These are phyloP conservation scores for Neolentinus lepideus DNA, from an alignment of 1,284 basidiomycete genomes.

Conservation along the genomic window DNA sequence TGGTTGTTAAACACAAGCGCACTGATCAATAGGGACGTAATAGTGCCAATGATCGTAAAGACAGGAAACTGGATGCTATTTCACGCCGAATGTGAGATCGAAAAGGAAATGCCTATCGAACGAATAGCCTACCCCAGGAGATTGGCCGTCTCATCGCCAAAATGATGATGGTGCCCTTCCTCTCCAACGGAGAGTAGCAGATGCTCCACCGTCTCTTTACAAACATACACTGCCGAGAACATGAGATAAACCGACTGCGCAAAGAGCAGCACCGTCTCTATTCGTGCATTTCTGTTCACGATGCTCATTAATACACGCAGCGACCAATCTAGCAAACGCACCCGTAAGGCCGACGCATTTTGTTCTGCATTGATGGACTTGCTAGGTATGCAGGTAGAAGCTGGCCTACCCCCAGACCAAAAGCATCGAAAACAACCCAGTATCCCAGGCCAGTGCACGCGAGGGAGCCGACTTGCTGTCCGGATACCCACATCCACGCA, in stretches of 20 bases:
- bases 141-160: slow-evolving; percentile 35
- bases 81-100: neutral
- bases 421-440: slow-evolving; percentile 91
- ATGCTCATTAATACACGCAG: neutral
- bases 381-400: slow-evolving; percentile 38
- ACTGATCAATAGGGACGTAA: slow-evolving; percentile 45
- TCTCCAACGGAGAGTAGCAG: slow-evolving; percentile 59
- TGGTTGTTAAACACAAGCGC: slow-evolving; percentile 62
- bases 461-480: slow-evolving; percentile 85
- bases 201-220: slow-evolving; percentile 89
- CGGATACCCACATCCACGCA: slow-evolving; percentile 81
- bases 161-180: slow-evolving; percentile 62
- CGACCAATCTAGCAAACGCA: slow-evolving; percentile 28
- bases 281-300: slow-evolving; percentile 53
- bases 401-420: slow-evolving; percentile 62
- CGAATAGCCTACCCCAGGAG: slow-evolving; percentile 29
- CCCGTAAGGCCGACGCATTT: slow-evolving; percentile 58
- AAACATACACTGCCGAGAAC: slow-evolving; percentile 88
- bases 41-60: slow-evolving; percentile 49
- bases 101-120: neutral
- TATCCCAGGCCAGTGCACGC: slow-evolving; percentile 90
- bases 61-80: slow-evolving; percentile 65
- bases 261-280: slow-evolving; percentile 78
- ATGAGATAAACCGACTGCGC: slow-evolving; percentile 86
- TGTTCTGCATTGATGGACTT: slow-evolving; percentile 17